These are phyloP conservation scores for Triticum dicoccoides DNA, from an alignment of 176 grass and related monocot genomes.

Conservation along the genomic window DNA sequence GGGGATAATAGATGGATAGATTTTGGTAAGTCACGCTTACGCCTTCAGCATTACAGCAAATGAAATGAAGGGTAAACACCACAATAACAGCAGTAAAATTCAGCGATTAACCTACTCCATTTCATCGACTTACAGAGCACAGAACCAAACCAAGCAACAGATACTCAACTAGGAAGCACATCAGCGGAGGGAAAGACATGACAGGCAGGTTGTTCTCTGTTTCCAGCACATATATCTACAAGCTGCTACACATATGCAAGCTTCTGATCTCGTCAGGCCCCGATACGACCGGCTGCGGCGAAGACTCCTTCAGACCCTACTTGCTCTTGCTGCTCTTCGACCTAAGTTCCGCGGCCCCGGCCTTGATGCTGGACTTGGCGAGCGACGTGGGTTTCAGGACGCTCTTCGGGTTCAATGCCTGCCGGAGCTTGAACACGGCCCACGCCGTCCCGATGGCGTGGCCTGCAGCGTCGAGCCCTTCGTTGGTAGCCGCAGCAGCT, in stretches of 20 bases:
- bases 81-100: neutral
- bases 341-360: conserved; percentile 39
- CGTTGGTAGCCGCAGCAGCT: conserved; percentile 52
- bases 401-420: conserved; percentile 76
- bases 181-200: neutral
- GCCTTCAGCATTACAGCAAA: no score
- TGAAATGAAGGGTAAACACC: no score
- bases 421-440: conserved; percentile 79
- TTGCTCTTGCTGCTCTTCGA: conserved; percentile 40
- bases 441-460: conserved; percentile 68
- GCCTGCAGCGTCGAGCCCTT: conserved; percentile 68
- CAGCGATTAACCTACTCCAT: neutral
- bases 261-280: neutral
- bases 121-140: neutral
- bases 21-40: no score
- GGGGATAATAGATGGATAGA: no score
- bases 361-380: conserved; percentile 46
- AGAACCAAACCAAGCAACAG: neutral
- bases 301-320: neutral
- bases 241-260: neutral
- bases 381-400: conserved; percentile 52
- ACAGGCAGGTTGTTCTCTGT: neutral
- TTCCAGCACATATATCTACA: conserved; percentile 8
- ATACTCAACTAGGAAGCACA: neutral
- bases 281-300: neutral